Conservation (phyloP, 176 grass and related monocot genomes). For the Bolboschoenus planiculmis region DNA sequence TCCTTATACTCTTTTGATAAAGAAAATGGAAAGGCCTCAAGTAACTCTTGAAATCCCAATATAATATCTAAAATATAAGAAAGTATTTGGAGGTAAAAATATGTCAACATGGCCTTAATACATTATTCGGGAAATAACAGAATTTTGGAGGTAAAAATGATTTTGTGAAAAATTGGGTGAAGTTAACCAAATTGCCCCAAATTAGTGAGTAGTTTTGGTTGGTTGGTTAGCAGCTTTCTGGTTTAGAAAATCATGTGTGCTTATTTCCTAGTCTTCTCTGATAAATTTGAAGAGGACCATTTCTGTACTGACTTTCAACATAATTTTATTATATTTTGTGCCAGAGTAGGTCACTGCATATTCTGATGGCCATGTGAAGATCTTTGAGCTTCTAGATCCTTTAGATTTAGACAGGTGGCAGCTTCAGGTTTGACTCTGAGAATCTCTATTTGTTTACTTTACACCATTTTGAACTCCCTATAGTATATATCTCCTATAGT, state of each 20-base stretch:
- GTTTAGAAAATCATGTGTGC: background rate
- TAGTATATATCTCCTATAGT: background rate
- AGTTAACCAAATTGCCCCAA: background rate
- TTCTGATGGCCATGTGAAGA: constrained; percentile 92
- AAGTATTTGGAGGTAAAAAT: background rate
- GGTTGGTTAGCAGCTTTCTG: background rate
- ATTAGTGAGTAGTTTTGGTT: background rate
- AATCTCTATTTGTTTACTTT: background rate
- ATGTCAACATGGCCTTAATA: background rate
- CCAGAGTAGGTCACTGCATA: constrained; percentile 64
- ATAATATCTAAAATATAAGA: background rate
- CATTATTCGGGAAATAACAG: background rate
- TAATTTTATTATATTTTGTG: constrained; percentile 19
- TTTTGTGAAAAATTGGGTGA: background rate
- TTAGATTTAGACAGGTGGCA: constrained; percentile 96
- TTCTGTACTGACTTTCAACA: no score
- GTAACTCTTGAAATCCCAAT: background rate
- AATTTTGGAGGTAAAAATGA: background rate
- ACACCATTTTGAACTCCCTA: background rate
- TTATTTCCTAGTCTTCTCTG: background rate
- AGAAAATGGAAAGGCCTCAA: background rate
- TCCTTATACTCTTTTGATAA: background rate
- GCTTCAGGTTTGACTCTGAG: constrained; percentile 71
- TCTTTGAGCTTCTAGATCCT: constrained; percentile 68
- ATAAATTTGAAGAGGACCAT: background rate